phyloP scores from a whole-genome alignment of 139 green algal species.

The Tetradesmus obliquus region DNA sequence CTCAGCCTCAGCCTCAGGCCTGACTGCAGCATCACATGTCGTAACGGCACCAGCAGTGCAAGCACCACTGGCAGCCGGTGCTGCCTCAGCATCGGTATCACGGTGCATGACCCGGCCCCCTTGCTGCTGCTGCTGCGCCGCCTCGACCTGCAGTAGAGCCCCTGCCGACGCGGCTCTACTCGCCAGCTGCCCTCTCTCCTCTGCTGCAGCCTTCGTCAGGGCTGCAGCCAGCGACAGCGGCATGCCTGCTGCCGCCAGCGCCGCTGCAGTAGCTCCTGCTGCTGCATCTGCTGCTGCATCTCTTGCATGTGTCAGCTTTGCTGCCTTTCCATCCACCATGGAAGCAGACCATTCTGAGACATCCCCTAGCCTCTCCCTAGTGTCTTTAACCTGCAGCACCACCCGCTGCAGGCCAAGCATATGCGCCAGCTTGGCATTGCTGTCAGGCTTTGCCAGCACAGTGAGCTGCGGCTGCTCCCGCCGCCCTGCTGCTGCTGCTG shows the following conservation, averaged over 20 bases:
- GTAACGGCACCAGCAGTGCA: not conserved
- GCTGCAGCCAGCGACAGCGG: not conserved
- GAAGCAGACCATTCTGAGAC: not conserved
- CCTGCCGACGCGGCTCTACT: not conserved
- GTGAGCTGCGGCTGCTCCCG: not conserved
- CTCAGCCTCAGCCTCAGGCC: not conserved
- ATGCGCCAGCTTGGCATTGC: not conserved
- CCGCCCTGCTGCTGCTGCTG: not conserved
- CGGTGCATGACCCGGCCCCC: not conserved
- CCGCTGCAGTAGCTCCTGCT: not conserved
- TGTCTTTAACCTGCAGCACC: not conserved
- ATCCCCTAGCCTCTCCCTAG: not conserved
- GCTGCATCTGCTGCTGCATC: not conserved
- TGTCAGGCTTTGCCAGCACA: not conserved
- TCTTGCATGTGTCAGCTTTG: not conserved
- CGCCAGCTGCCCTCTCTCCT: not conserved
- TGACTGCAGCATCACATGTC: not conserved
- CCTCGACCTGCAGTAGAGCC: not conserved
- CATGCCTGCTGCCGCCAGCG: not conserved
- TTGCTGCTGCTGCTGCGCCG: not conserved
- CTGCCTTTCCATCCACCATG: not conserved
- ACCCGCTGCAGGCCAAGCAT: not conserved
- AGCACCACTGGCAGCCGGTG: not conserved
- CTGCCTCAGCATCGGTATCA: not conserved
- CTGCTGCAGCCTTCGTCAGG: not conserved